Evolutionary conservation across 192 early-diverging fungal species (phyloP).

Genomic region (Helicostylum pulchrum): DNA sequence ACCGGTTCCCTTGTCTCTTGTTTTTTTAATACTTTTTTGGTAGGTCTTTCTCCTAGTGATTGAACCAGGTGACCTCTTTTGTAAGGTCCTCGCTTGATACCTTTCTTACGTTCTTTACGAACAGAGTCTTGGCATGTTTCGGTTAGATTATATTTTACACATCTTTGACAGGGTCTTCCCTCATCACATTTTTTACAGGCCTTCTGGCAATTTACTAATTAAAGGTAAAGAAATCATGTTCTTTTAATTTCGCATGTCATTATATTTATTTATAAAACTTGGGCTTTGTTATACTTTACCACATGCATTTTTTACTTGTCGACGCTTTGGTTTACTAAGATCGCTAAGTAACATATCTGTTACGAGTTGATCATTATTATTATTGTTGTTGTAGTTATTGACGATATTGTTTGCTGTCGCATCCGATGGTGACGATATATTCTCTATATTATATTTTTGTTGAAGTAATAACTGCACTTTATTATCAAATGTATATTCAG

Average conservation of each 20-base stretch:
- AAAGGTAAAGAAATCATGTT: neutral
- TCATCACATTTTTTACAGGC: slow-evolving; percentile 92
- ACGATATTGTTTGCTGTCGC: too few relatives aligned
- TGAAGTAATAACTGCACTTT: too few relatives aligned
- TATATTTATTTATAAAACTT: neutral
- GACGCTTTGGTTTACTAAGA: slow-evolving; percentile 39
- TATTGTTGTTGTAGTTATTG: too few relatives aligned
- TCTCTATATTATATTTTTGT: too few relatives aligned
- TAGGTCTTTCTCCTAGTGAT: neutral
- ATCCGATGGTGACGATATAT: too few relatives aligned
- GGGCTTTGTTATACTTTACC: slow-evolving; percentile 42
- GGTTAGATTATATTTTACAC: slow-evolving; percentile 64
- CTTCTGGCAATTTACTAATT: slow-evolving; percentile 75
- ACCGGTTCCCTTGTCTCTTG: too few relatives aligned
- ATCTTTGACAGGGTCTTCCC: slow-evolving; percentile 77
- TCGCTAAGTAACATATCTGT: too few relatives aligned
- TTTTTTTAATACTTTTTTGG: neutral
- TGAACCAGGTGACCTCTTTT: slow-evolving; percentile 36
- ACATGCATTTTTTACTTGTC: slow-evolving; percentile 91
- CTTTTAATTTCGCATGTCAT: too few relatives aligned
- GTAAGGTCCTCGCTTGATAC: slow-evolving; percentile 80
- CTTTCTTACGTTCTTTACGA: slow-evolving; percentile 78
- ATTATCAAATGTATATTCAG: too few relatives aligned
- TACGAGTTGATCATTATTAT: too few relatives aligned
- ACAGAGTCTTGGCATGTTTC: slow-evolving; percentile 70